Conservation (phyloP, 768 basidiomycete genomes). For the Rossbeevera mucosa region DNA sequence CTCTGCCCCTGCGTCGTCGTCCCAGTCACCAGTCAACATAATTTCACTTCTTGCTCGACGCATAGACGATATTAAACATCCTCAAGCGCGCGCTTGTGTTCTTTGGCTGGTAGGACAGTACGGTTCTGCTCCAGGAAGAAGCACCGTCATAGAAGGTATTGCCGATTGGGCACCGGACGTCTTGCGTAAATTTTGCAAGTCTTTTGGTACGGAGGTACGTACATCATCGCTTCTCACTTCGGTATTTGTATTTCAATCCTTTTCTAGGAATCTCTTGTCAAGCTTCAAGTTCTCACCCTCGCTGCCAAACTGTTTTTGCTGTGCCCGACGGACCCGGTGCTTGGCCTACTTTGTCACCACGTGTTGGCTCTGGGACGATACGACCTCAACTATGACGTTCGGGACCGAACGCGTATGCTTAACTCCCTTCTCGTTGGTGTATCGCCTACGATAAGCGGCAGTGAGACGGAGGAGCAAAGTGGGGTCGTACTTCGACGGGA, state of each 20-base stretch:
- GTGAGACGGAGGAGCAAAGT: constrained; percentile 44
- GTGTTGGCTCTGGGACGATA: constrained; percentile 83
- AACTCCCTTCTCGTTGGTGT: constrained; percentile 62
- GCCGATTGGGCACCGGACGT: constrained; percentile 87
- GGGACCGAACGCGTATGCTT: constrained; percentile 85
- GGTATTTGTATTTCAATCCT: not conserved
- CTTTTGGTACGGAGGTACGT: constrained; percentile 65
- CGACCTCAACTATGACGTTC: constrained; percentile 83
- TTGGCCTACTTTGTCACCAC: constrained; percentile 60
- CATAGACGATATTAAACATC: constrained; percentile 75
- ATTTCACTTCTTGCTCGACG: constrained; percentile 74
- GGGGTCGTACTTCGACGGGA: constrained; percentile 80
- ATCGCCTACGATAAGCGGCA: constrained; percentile 33
- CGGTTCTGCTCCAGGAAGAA: constrained; percentile 40
- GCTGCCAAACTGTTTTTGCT: constrained; percentile 79
- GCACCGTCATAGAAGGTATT: constrained; percentile 48
- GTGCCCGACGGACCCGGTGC: constrained; percentile 45
- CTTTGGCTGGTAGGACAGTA: constrained; percentile 94
- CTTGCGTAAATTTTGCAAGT: constrained; percentile 70
- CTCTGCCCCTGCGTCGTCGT: constrained; percentile 24
- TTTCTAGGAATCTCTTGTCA: constrained; percentile 57
- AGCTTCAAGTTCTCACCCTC: constrained; percentile 81
- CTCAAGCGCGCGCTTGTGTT: constrained; percentile 80
- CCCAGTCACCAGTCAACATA: constrained; percentile 51
- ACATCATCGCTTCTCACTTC: not conserved